phyloP scores from a whole-genome alignment of 495 filamentous ascomycete species.

The Penicillium lagena region DNA sequence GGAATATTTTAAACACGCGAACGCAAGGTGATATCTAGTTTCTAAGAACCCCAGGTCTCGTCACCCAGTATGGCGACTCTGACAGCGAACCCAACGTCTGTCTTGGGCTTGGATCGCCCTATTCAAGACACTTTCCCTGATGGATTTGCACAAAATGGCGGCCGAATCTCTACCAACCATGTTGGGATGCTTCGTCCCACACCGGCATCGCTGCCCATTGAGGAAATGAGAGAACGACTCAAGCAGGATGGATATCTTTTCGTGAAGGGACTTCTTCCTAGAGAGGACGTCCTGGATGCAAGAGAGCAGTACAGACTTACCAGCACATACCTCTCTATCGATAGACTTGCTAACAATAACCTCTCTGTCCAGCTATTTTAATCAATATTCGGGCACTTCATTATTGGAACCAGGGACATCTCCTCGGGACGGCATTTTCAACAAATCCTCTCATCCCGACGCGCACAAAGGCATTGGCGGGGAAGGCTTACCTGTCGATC shows the following conservation, averaged over 20 bases:
- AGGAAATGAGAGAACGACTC: constrained; percentile 35
- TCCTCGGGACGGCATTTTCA: constrained; percentile 35
- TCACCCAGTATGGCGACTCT: too few species aligned
- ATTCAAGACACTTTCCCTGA: constrained; percentile 4
- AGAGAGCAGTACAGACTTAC: constrained; percentile 21
- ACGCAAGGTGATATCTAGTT: too few species aligned
- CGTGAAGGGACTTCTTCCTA: constrained; percentile 44
- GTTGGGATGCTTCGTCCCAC: constrained; percentile 10
- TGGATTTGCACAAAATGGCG: constrained; percentile 19
- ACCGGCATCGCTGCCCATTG: constrained; percentile 4
- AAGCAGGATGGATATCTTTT: constrained; percentile 46
- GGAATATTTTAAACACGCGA: too few species aligned
- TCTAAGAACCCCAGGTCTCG: too few species aligned
- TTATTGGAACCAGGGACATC: constrained; percentile 32
- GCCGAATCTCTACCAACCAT: constrained; percentile 7
- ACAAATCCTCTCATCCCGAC: constrained; percentile 28
- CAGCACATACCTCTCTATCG: too few species aligned
- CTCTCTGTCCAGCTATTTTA: constrained; percentile 33
- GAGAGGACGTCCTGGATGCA: constrained; percentile 41
- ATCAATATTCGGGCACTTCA: constrained; percentile 38
- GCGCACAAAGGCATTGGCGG: constrained; percentile 44
- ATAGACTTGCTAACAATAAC: not conserved
- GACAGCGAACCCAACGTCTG: too few species aligned
- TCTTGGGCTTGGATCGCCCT: not conserved
- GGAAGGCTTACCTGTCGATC: constrained; percentile 24